Percentiles rank a stretch among this genome's conserved stretches.
Evolutionary conservation across 129 eudicot genomes (phyloP).

Genomic region (Glebionis coronaria): DNA sequence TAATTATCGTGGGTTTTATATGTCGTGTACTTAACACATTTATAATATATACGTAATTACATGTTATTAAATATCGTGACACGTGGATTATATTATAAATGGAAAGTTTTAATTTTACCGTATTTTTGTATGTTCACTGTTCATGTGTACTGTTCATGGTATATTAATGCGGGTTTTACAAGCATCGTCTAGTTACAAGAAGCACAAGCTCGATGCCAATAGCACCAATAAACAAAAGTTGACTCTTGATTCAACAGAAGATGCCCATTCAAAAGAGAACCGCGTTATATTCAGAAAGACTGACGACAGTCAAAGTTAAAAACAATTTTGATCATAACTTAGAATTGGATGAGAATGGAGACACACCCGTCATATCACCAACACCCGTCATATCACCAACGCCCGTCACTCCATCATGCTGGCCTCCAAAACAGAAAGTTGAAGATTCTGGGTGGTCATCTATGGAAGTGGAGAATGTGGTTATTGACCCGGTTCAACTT

Average conservation of each 20-base stretch:
- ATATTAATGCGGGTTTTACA: too few relatives aligned
- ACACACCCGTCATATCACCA: slow-evolving; percentile 18
- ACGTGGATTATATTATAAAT: too few relatives aligned
- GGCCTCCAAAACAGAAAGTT: slow-evolving; percentile 11
- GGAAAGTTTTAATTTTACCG: too few relatives aligned
- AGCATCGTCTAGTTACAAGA: slow-evolving; percentile 12
- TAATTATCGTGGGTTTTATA: too few relatives aligned
- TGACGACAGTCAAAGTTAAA: slow-evolving; percentile 14
- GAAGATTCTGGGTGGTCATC: slow-evolving; percentile 52
- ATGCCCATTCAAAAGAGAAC: slow-evolving; percentile 15
- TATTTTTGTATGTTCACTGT: too few relatives aligned
- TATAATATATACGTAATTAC: too few relatives aligned
- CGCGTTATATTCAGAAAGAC: slow-evolving; percentile 3
- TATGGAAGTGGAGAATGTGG: slow-evolving; percentile 48
- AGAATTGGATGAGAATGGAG: slow-evolving; percentile 40
- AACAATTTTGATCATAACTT: slow-evolving; percentile 44
- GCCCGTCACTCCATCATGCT: slow-evolving; percentile 12
- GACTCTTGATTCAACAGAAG: slow-evolving; percentile 1
- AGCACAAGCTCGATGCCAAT: slow-evolving; percentile 5
- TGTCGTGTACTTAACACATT: too few relatives aligned
- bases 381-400: too few relatives aligned
- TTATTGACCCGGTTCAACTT: slow-evolving; percentile 48
- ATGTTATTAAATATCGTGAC: too few relatives aligned
- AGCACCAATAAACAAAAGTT: slow-evolving; percentile 2
- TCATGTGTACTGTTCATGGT: too few relatives aligned